Percentiles rank a stretch among this genome's conserved stretches.
Conservation (phyloP, 352 stramenopile genomes). For the Plasmopara halstedii region DNA sequence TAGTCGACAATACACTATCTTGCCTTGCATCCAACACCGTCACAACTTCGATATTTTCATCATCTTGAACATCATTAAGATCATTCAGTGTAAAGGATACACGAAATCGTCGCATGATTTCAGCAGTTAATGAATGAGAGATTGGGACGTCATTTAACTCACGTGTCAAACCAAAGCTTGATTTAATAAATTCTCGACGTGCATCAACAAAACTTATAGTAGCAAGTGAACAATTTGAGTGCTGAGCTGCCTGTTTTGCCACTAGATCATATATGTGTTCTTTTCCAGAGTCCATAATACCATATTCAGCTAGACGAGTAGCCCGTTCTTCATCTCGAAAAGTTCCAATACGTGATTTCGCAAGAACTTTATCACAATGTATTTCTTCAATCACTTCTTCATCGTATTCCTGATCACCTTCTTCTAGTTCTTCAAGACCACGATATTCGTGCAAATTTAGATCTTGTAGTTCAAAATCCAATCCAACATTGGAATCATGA, state of each 20-base stretch:
- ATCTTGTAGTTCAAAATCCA: constrained; percentile 32
- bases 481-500: constrained; percentile 33
- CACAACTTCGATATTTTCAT: constrained; percentile 24
- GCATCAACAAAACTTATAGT: constrained; percentile 63
- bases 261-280: constrained; percentile 50
- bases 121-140: constrained; percentile 44
- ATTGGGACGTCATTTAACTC: constrained; percentile 35
- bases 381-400: constrained; percentile 25
- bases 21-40: constrained; percentile 34
- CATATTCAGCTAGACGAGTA: constrained; percentile 36
- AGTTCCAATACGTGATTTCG: constrained; percentile 6
- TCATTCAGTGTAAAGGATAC: background rate
- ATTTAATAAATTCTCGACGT: constrained; percentile 49
- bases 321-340: constrained; percentile 32
- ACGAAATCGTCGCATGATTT: constrained; percentile 48
- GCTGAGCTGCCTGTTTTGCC: constrained; percentile 45
- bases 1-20: constrained; percentile 35
- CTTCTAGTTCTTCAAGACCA: constrained; percentile 27
- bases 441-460: constrained; percentile 38
- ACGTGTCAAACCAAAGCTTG: constrained; percentile 32
- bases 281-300: constrained; percentile 46
- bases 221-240: constrained; percentile 37
- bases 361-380: constrained; percentile 20
- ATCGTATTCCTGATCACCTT: constrained; percentile 39
- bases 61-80: constrained; percentile 13